phyloP scores from a whole-genome alignment of 2,329 filamentous ascomycete genomes.

The Exophiala viscosa region DNA sequence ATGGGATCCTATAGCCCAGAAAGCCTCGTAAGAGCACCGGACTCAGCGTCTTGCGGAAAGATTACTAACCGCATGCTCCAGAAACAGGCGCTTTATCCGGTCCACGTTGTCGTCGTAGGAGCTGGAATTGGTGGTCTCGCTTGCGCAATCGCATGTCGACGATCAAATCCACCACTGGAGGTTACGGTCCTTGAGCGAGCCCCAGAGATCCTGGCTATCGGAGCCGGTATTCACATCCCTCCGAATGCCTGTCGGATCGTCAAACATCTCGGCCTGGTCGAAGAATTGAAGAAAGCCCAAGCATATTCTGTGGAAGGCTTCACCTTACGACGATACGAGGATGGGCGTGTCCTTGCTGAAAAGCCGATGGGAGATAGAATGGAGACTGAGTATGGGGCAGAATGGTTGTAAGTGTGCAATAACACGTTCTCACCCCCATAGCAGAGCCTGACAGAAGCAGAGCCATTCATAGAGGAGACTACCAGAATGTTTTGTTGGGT shows the following conservation, averaged over 20 bases:
- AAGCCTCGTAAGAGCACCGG: not conserved
- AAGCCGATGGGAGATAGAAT: slow-evolving; percentile 28
- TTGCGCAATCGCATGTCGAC: slow-evolving; percentile 30
- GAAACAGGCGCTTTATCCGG: not conserved
- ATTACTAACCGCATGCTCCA: not conserved
- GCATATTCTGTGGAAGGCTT: slow-evolving; percentile 11
- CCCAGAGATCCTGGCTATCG: slow-evolving; percentile 23
- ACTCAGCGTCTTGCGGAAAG: not conserved
- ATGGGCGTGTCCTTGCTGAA: slow-evolving; percentile 22
- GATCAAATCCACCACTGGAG: slow-evolving; percentile 16
- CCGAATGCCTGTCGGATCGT: slow-evolving; percentile 29
- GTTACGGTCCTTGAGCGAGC: slow-evolving; percentile 29
- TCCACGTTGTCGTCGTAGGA: slow-evolving; percentile 33
- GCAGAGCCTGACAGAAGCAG: slow-evolving; percentile 12
- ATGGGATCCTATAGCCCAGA: not conserved
- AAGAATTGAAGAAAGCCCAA: slow-evolving; percentile 20
- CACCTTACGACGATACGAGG: slow-evolving; percentile 22
- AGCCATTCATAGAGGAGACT: slow-evolving; percentile 29
- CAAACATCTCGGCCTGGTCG: slow-evolving; percentile 20
- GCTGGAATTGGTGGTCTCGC: slow-evolving; percentile 43
- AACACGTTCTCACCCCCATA: too few relatives aligned
- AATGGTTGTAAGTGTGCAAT: slow-evolving; percentile 28
- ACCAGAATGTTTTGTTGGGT: slow-evolving; percentile 26
- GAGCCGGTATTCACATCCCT: slow-evolving; percentile 32
- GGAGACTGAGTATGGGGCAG: slow-evolving; percentile 26